phyloP scores from a whole-genome alignment of 208 protist species.

The Trypanosomatidae sp. region DNA sequence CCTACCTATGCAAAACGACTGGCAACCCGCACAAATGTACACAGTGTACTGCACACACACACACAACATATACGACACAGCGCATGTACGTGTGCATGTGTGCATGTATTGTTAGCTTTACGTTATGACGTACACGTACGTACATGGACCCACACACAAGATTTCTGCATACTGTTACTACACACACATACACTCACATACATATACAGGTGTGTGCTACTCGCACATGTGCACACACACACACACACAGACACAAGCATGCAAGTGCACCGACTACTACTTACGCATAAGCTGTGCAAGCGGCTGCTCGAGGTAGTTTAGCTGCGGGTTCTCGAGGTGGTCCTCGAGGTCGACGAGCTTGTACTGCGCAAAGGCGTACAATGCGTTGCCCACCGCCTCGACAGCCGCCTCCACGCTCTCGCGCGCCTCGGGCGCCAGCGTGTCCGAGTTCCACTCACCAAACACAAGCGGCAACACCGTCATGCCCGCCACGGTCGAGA shows the following conservation, averaged over 20 bases:
- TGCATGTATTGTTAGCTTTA: too few relatives aligned
- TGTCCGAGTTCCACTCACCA: constrained; percentile 66
- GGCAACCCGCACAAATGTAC: too few relatives aligned
- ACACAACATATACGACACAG: too few relatives aligned
- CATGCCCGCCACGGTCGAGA: neutral
- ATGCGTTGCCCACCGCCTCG: constrained; percentile 44
- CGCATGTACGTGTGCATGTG: too few relatives aligned
- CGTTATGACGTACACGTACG: too few relatives aligned
- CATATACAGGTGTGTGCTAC: neutral
- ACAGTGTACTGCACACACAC: too few relatives aligned
- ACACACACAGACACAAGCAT: neutral
- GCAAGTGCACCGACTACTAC: too few relatives aligned
- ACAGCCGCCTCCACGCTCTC: constrained; percentile 26
- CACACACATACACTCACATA: too few relatives aligned
- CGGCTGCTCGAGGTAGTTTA: constrained; percentile 69
- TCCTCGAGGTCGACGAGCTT: constrained; percentile 76
- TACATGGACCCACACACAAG: too few relatives aligned
- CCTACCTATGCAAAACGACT: too few relatives aligned
- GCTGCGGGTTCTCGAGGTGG: constrained; percentile 63
- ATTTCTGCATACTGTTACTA: too few relatives aligned
- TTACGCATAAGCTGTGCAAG: constrained; percentile 27
- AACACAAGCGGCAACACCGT: constrained; percentile 23
- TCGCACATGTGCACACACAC: neutral
- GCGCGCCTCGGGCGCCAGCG: constrained; percentile 27
- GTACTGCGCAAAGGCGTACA: constrained; percentile 65